Conservation (phyloP, 2,329 filamentous ascomycete genomes). For the Dryadomyces quercivorus region DNA sequence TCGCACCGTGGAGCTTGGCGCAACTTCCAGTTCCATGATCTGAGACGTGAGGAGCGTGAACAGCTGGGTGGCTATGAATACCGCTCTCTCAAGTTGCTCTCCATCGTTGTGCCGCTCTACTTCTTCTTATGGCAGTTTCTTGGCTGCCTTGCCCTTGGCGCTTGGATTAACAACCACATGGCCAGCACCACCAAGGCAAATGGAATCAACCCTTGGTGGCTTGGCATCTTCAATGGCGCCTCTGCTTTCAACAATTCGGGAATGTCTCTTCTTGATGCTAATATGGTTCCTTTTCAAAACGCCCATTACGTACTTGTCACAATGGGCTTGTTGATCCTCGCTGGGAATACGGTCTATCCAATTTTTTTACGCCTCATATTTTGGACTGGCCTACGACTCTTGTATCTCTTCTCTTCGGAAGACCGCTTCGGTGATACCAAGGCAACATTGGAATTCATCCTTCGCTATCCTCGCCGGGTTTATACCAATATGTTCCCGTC, state of each 20-base stretch:
- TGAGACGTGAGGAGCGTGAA: conserved; percentile 40
- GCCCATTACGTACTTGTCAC: conserved; percentile 37
- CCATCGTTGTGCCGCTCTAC: conserved; percentile 48
- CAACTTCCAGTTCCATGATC: conserved; percentile 21
- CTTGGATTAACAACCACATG: conserved; percentile 44
- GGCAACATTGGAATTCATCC: conserved; percentile 39
- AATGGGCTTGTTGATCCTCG: conserved; percentile 47
- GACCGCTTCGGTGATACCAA: conserved; percentile 27
- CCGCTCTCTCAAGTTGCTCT: conserved; percentile 45
- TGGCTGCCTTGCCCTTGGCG: conserved; percentile 45
- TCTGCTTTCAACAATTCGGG: conserved; percentile 63
- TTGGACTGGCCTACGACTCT: conserved; percentile 34
- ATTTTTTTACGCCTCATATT: conserved; percentile 49
- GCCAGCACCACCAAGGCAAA: conserved; percentile 37
- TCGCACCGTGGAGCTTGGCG: not conserved
- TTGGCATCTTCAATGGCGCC: conserved; percentile 53
- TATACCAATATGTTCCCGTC: conserved; percentile 54
- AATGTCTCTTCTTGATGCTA: conserved; percentile 54
- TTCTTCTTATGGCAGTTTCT: conserved; percentile 47
- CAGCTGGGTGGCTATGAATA: conserved; percentile 52
- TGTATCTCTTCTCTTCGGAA: conserved; percentile 24
- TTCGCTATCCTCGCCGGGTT: conserved; percentile 43
- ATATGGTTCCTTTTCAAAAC: conserved; percentile 49
- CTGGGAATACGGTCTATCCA: conserved; percentile 55
- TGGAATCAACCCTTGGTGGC: conserved; percentile 54